Conservation (phyloP, 139 green algal genomes). For the Picochlorum sp. region DNA sequence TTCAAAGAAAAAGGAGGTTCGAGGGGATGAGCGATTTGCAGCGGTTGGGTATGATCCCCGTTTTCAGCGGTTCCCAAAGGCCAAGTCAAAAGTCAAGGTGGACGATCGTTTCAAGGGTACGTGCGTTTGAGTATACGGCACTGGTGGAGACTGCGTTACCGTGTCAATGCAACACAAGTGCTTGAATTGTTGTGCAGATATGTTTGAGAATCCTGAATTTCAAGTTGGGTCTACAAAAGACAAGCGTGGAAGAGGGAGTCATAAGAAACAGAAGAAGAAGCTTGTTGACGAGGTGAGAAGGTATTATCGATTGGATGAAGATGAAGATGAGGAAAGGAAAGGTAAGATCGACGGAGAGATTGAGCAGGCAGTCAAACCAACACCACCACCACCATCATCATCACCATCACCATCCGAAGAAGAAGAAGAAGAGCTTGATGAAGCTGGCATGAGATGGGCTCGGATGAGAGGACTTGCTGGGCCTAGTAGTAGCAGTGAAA, state of each 20-base stretch:
- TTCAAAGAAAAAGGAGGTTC: slow-evolving; percentile 2
- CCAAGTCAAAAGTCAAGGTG: slow-evolving; percentile 66
- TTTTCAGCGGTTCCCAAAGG: slow-evolving; percentile 70
- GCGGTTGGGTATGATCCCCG: slow-evolving; percentile 72
- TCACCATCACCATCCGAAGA: not conserved
- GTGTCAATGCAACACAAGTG: too few relatives aligned
- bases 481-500: slow-evolving; percentile 21
- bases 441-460: slow-evolving; percentile 39
- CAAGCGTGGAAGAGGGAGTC: slow-evolving; percentile 65
- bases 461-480: slow-evolving; percentile 36
- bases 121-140: not conserved
- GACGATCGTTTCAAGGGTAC: slow-evolving; percentile 75
- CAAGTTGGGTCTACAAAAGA: slow-evolving; percentile 46
- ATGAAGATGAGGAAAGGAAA: slow-evolving; percentile 38
- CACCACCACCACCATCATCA: not conserved
- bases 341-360: slow-evolving; percentile 10
- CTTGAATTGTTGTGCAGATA: slow-evolving; percentile 36
- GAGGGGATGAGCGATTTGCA: slow-evolving; percentile 62
- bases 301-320: slow-evolving; percentile 68
- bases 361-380: not conserved
- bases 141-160: too few relatives aligned
- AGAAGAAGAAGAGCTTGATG: slow-evolving; percentile 16
- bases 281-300: slow-evolving; percentile 48
- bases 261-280: slow-evolving; percentile 11
- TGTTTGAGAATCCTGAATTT: slow-evolving; percentile 79